phyloP scores from a whole-genome alignment of 2,329 filamentous ascomycete species.

The Sporothrix humicola region DNA sequence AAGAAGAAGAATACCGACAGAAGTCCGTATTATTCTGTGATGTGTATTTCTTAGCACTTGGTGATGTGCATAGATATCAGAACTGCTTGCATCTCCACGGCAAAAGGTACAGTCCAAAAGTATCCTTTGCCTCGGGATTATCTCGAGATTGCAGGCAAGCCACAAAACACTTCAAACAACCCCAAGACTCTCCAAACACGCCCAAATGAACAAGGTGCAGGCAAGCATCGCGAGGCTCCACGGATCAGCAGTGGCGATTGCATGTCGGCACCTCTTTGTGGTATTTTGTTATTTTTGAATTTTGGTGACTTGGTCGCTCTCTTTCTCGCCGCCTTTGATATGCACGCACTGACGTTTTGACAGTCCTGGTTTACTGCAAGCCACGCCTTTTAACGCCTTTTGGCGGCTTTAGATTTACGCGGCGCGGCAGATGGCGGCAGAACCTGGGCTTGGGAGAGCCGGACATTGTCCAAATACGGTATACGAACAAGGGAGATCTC shows the following conservation, averaged over 20 bases:
- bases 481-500: not conserved
- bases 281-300: no score
- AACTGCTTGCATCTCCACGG: not conserved
- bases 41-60: no score
- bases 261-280: not conserved
- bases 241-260: not conserved
- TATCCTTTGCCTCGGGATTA: not conserved
- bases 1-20: no score
- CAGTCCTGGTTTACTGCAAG: not conserved
- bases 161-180: no score
- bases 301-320: no score
- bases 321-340: not conserved
- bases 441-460: no score
- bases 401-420: conserved; percentile 9
- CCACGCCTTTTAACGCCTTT: not conserved
- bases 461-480: not conserved
- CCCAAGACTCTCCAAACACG: no score
- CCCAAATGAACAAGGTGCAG: not conserved
- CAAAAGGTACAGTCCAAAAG: not conserved
- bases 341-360: not conserved
- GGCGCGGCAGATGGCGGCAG: not conserved
- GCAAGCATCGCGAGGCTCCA: not conserved
- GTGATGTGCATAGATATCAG: no score
- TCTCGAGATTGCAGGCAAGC: not conserved
- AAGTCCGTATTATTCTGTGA: no score